Evolutionary conservation across 2,329 filamentous ascomycete species (phyloP).

Genomic region (Fusarium sp.): DNA sequence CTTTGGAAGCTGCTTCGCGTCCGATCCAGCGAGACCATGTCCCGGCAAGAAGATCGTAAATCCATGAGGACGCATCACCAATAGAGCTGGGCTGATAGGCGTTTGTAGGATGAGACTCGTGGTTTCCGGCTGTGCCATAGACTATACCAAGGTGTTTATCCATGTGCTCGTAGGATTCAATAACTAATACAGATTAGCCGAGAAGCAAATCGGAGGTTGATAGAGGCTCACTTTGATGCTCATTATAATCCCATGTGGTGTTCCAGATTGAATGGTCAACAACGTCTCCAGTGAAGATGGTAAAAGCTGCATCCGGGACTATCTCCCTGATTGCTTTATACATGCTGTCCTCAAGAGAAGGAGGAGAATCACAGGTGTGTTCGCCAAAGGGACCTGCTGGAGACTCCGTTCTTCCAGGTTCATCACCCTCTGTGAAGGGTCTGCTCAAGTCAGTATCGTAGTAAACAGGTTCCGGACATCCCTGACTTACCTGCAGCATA

Average conservation of each 20-base stretch:
- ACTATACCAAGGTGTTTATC: constrained; percentile 55
- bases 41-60: constrained; percentile 61
- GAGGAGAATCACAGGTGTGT: constrained; percentile 63
- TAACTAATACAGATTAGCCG: constrained; percentile 47
- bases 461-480: too few relatives aligned
- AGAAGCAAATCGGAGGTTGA: not conserved
- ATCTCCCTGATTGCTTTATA: constrained; percentile 61
- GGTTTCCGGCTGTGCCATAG: constrained; percentile 67
- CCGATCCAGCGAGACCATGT: constrained; percentile 63
- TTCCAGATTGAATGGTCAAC: constrained; percentile 65
- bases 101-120: constrained; percentile 66
- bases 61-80: constrained; percentile 59
- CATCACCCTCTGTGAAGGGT: constrained; percentile 59
- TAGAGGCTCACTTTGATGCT: constrained; percentile 44
- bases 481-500: constrained; percentile 63
- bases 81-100: constrained; percentile 58
- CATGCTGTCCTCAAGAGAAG: constrained; percentile 65
- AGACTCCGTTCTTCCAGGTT: constrained; percentile 58
- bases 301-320: constrained; percentile 61
- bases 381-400: constrained; percentile 66
- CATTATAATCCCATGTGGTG: constrained; percentile 52
- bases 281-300: constrained; percentile 70
- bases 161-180: constrained; percentile 61
- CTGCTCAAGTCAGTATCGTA: constrained; percentile 40
- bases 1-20: constrained; percentile 43